These are phyloP conservation scores for Terana coerulea DNA, from an alignment of 768 basidiomycete species.

Conservation along the genomic window DNA sequence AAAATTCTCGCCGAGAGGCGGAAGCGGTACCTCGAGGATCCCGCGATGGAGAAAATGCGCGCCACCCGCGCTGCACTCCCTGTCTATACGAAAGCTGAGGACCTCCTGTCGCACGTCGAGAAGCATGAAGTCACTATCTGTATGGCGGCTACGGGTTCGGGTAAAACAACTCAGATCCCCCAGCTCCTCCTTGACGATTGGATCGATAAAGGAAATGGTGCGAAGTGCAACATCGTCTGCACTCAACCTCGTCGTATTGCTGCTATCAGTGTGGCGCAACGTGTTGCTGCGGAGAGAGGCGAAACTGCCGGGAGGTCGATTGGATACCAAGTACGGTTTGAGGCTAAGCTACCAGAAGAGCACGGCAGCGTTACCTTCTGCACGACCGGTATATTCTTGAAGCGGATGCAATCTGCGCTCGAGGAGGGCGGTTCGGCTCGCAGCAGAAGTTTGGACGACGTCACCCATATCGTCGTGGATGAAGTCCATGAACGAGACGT, in stretches of 20 bases:
- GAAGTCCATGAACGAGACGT: constrained; percentile 96
- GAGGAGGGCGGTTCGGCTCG: constrained; percentile 39
- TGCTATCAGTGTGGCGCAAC: constrained; percentile 87
- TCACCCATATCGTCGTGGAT: constrained; percentile 91
- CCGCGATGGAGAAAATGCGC: constrained; percentile 63
- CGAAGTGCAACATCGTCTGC: constrained; percentile 84
- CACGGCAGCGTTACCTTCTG: constrained; percentile 90
- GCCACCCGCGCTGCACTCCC: constrained; percentile 65
- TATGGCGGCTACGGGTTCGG: constrained; percentile 88
- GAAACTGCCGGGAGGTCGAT: constrained; percentile 67
- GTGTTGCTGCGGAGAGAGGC: constrained; percentile 86
- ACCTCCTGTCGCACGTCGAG: constrained; percentile 65
- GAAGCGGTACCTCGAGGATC: constrained; percentile 56
- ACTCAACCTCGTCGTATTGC: constrained; percentile 92
- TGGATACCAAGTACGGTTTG: constrained; percentile 93
- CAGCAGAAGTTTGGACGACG: constrained; percentile 52
- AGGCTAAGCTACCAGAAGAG: constrained; percentile 69
- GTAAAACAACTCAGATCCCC: constrained; percentile 94
- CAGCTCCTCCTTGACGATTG: constrained; percentile 86
- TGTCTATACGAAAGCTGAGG: constrained; percentile 62
- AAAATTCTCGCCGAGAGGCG: constrained; percentile 48
- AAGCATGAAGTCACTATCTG: constrained; percentile 83
- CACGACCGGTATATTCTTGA: constrained; percentile 89
- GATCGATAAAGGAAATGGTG: constrained; percentile 75
- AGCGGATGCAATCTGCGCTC: constrained; percentile 75